These are phyloP conservation scores for Parasitella parasitica DNA, from an alignment of 371 early-diverging fungal genomes.

Conservation along the genomic window DNA sequence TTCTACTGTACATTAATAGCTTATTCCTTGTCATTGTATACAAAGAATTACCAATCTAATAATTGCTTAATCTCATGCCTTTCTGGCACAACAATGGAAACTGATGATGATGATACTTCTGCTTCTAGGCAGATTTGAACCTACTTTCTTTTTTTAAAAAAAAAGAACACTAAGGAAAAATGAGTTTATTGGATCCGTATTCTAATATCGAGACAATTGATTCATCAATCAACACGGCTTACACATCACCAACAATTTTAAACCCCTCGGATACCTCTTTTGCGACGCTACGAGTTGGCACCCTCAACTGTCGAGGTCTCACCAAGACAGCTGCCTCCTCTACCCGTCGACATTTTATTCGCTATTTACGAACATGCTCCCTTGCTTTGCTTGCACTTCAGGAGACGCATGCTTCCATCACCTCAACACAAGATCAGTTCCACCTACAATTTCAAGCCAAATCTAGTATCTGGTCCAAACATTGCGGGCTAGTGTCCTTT, in stretches of 20 bases:
- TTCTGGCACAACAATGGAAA: too few species aligned
- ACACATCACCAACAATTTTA: not conserved
- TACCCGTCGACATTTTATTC: not conserved
- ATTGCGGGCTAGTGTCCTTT: conserved; percentile 6
- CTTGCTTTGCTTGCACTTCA: not conserved
- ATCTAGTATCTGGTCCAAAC: not conserved
- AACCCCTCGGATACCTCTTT: not conserved
- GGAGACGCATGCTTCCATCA: not conserved
- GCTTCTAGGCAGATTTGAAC: too few species aligned
- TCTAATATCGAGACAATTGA: not conserved
- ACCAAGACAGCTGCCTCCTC: not conserved
- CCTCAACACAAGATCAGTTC: not conserved
- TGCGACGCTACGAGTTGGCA: not conserved
- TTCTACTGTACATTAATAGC: too few species aligned
- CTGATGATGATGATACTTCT: too few species aligned
- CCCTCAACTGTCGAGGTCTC: not conserved
- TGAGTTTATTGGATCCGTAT: too few species aligned
- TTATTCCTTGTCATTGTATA: too few species aligned
- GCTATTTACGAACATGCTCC: not conserved
- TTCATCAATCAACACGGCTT: not conserved
- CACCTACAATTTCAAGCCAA: not conserved
- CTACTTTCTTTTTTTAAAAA: too few species aligned
- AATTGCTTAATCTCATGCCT: too few species aligned
- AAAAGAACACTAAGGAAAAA: too few species aligned
- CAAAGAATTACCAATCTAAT: too few species aligned